These are phyloP conservation scores for Solanum chmielewskii DNA, from an alignment of 257 asterid genomes.

Conservation along the genomic window DNA sequence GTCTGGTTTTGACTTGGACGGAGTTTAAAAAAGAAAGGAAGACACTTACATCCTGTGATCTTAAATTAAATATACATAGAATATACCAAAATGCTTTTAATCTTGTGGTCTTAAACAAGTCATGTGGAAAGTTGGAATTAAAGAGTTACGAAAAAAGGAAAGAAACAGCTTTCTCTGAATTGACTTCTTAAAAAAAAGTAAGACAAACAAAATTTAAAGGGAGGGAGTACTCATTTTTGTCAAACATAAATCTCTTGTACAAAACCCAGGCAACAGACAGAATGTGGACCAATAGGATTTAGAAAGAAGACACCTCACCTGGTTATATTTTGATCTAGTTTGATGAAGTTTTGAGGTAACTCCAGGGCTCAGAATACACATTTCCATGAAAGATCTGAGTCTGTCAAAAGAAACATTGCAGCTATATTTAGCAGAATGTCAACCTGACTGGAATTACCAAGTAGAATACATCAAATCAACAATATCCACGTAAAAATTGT, in stretches of 20 bases:
- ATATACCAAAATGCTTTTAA: not conserved
- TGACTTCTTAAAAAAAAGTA: not conserved
- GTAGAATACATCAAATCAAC: not conserved
- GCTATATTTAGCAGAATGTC: not conserved
- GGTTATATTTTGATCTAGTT: slow-evolving; percentile 31
- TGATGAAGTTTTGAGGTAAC: slow-evolving; percentile 51
- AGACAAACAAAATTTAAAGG: not conserved
- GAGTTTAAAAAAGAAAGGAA: not conserved
- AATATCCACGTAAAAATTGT: not conserved
- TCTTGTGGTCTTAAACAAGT: not conserved
- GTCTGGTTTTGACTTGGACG: not conserved
- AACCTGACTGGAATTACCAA: not conserved
- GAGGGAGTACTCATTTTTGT: not conserved
- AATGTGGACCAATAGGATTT: not conserved
- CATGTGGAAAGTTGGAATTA: not conserved
- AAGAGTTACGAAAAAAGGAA: not conserved
- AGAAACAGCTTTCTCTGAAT: not conserved
- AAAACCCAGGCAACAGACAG: not conserved
- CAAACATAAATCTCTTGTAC: not conserved
- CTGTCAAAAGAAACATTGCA: slow-evolving; percentile 28
- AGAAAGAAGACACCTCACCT: slow-evolving; percentile 27
- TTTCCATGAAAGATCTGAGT: slow-evolving; percentile 91
- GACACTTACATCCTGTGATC: not conserved
- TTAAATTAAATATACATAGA: not conserved
- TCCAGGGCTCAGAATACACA: slow-evolving; percentile 93